Base-by-base conservation (phyloP, 768 basidiomycete species). In the Floccularia luteovirens region DNA sequence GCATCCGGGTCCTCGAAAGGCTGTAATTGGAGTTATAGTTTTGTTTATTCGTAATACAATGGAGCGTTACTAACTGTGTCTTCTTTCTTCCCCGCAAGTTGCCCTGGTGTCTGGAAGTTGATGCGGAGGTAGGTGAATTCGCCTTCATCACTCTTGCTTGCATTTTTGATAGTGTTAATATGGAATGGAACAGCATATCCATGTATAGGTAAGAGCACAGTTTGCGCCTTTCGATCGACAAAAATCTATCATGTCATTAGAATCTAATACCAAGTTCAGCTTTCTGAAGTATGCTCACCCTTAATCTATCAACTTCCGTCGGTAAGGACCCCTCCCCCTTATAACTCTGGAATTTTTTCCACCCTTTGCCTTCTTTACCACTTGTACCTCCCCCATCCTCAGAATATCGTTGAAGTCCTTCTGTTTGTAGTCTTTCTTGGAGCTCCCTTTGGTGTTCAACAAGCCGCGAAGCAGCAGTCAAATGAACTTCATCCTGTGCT, bases 31-130 rank as follows among this genome's bases (percentile, higher is more conserved):
- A 10, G 31, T 10, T 12, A 41, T 3, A 39, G 14, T 17, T 21
- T 27, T 16, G 7, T n/a, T 5, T 10, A 5, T 20, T 11, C 10
- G 11, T 11, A 8, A 8, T 28, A n/a, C 14, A 14, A 22, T 34
- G 38, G 17, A 24, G 46, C 16, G 2, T 20, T 8, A 53, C 62
- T 51, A 45, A 92, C 91, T 45, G 91, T 97, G 48, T 98, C 96
- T 57, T 99, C 96, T 64, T 99, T 98, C 69, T 94, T 97, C 20
- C 96, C 94, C 0, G 91, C 86, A 19, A 97, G 78, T 54, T 97
- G 92, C 36, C 96, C 96, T 8, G 96, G 96, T 0, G 94, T 96
- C 59, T 97, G 92, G 67, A 98, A 97, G 62, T 98, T 98, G 60
- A 99, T 91, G 2, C 96, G 79, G 39, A 99, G 73, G 52, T 89